Evolutionary conservation across 2,329 filamentous ascomycete species (phyloP), one percentile per base, ranked within the genome.

Genomic region (Neofusicoccum parvum): DNA sequence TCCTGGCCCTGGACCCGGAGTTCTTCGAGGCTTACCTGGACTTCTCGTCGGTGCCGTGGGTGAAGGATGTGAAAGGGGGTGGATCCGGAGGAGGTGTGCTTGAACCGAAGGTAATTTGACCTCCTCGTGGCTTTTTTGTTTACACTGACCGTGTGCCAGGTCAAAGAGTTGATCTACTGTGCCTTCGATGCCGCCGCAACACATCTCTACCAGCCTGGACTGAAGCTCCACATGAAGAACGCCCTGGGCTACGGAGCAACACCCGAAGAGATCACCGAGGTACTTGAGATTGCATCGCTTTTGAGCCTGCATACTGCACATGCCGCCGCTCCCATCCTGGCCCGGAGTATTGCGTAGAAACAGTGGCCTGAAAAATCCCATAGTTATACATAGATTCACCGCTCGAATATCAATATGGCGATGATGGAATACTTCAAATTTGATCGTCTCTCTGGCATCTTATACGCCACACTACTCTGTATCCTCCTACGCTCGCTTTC

Each of bases 191-290:
- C 73, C 23, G 80, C 81, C 15, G 75, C 80, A 6, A 84, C 82
- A 14, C 82, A 83, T 69, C 74, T 83, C 20, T 83, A 82, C 62
- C 72, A 75, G 5, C 79, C 80, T 0, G 82, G 81, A 0, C 68
- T 83, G 50, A 83, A 83, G 66, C 67, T 82, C 32, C 82, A 83
- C 68, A 83, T 83, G 75, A 77, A 76, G 64, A 83, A 83, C 67
- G 81, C 81, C 27, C 69, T 83, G 5, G 74, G 76, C 12, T 80
- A 80, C 66, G 82, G 82, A 0, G 81, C 79, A 0, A 81, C 78
- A 1, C 75, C 78, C 5, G 78, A 82, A 48, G 80, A 83, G 72
- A 80, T 84, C 53, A 75, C 82, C 72, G 81, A 83, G 68, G 80
- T 83, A 0, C 68, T 83, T 63, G 80, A 84, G 69, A 72, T 84